Percentiles rank a stretch among this genome's conserved stretches.
These are phyloP conservation scores for Saccharomycopsis vini DNA, from an alignment of 805 yeast genomes.

Conservation along the genomic window DNA sequence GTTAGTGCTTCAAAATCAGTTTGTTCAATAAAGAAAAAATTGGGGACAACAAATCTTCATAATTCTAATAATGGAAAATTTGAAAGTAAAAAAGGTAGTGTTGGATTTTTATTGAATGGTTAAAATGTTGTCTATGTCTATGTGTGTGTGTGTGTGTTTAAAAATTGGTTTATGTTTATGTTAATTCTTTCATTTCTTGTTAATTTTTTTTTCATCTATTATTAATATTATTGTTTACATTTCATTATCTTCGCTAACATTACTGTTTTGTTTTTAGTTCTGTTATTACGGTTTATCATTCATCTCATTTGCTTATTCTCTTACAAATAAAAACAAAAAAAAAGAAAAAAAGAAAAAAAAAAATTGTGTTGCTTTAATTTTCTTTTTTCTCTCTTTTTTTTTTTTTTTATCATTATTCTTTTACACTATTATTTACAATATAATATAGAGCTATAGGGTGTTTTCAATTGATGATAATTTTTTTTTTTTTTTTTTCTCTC, in stretches of 20 bases:
- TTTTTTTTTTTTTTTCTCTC: neutral
- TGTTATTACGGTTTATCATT: neutral
- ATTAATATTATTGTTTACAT: neutral
- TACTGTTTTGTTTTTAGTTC: neutral
- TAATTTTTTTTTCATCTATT: no score
- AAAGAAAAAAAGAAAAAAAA: no score
- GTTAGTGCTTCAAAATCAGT: constrained; percentile 13
- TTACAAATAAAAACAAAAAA: neutral
- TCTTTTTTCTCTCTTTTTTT: no score
- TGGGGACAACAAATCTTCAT: neutral
- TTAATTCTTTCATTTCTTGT: neutral
- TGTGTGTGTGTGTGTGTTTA: no score
- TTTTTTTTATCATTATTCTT: neutral
- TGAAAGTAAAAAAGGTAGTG: constrained; percentile 3
- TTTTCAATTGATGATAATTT: neutral
- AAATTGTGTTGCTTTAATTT: neutral
- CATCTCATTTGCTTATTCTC: neutral
- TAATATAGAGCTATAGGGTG: neutral
- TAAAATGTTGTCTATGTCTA: neutral
- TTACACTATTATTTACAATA: no score
- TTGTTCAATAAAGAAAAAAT: constrained; percentile 2
- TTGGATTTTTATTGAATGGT: constrained; percentile 3
- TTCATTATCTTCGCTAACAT: no score
- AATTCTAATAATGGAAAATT: neutral
- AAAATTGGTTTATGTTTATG: neutral